phyloP scores from a whole-genome alignment of 2,329 filamentous ascomycete genomes.

The Penicillium sp. region DNA sequence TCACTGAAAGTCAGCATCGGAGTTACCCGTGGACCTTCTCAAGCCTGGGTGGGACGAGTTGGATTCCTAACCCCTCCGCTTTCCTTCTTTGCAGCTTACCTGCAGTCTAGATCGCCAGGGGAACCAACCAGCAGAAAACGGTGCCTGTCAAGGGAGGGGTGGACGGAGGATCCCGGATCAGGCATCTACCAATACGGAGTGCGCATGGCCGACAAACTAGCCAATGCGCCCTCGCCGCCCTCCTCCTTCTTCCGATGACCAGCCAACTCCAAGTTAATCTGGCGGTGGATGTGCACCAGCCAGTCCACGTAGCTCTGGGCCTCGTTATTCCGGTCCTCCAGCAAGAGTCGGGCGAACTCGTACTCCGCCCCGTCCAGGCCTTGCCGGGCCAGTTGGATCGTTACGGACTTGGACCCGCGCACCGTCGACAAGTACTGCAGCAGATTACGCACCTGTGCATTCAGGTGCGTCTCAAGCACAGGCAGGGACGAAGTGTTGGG shows the following conservation, averaged over 20 bases:
- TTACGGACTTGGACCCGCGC: slow-evolving; percentile 77
- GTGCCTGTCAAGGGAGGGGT: background rate
- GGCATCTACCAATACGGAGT: slow-evolving; percentile 38
- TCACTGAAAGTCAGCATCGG: background rate
- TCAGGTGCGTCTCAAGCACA: slow-evolving; percentile 80
- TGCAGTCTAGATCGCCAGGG: slow-evolving; percentile 6
- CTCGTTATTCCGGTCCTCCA: slow-evolving; percentile 95
- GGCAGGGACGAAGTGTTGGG: slow-evolving; percentile 72
- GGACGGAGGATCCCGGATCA: background rate
- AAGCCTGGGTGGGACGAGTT: background rate
- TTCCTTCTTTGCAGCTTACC: background rate
- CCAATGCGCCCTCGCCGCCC: slow-evolving; percentile 35
- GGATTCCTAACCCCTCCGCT: background rate
- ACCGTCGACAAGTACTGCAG: slow-evolving; percentile 72
- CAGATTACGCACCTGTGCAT: slow-evolving; percentile 88
- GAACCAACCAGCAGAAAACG: background rate
- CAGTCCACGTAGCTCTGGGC: slow-evolving; percentile 97
- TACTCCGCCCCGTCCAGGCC: slow-evolving; percentile 91
- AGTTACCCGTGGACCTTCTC: background rate
- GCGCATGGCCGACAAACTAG: slow-evolving; percentile 40
- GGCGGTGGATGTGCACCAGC: slow-evolving; percentile 88
- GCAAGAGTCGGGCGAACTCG: slow-evolving; percentile 81
- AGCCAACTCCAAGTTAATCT: slow-evolving; percentile 74
- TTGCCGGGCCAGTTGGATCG: slow-evolving; percentile 82
- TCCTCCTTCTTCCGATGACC: slow-evolving; percentile 45